Evolutionary conservation across 75 land plant genomes (phyloP).

Genomic region (Sequoia sempervirens): DNA sequence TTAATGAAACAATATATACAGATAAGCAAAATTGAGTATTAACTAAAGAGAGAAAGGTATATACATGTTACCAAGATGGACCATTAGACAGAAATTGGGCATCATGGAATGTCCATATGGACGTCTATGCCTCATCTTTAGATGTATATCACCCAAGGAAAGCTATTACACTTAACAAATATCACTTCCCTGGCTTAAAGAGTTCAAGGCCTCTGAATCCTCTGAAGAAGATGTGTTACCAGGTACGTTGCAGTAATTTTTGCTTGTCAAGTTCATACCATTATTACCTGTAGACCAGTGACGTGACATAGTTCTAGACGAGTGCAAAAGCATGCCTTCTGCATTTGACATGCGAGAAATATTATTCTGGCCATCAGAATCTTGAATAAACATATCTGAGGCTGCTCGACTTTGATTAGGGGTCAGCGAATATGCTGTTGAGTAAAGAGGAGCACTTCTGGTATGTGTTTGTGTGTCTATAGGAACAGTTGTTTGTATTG

Average conservation of each 20-base stretch:
- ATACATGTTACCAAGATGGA: neutral
- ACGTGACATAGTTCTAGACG: neutral
- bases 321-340: neutral
- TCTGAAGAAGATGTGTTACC: slow-evolving; percentile 6
- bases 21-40: neutral
- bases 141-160: neutral
- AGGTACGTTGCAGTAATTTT: slow-evolving; percentile 5
- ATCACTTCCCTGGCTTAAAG: slow-evolving; percentile 9
- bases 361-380: neutral
- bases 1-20: neutral
- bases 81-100: neutral
- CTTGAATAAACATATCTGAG: neutral
- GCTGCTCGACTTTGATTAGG: neutral
- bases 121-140: neutral
- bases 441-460: neutral
- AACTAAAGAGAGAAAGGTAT: neutral
- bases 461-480: neutral
- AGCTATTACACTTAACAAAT: neutral
- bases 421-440: neutral
- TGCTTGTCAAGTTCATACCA: neutral
- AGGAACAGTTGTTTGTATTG: slow-evolving; percentile 13
- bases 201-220: neutral
- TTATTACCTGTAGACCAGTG: slow-evolving; percentile 5
- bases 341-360: neutral
- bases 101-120: neutral